Conservation (phyloP, 1,284 basidiomycete species). For the Coniophora puteana region DNA sequence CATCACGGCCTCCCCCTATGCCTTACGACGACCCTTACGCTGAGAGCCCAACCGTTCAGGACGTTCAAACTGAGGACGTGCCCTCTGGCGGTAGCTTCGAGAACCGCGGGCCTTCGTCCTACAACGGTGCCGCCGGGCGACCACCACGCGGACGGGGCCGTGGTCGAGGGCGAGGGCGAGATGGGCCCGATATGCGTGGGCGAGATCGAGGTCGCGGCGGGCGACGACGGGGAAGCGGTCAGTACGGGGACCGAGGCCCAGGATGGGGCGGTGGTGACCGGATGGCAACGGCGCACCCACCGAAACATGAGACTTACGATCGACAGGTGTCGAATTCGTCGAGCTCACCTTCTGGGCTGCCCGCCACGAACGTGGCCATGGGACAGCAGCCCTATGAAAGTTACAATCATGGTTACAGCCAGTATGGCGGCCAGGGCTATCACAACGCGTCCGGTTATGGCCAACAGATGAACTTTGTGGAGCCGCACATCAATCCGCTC, state of each 20-base stretch:
- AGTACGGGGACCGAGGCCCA: no score
- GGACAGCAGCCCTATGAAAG: constrained; percentile 10
- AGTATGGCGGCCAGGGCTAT: constrained; percentile 17
- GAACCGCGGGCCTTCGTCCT: constrained; percentile 1
- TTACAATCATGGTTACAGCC: no score
- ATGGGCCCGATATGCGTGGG: constrained; percentile 18
- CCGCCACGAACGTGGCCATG: no score
- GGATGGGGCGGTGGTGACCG: no score
- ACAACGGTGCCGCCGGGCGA: constrained; percentile 10
- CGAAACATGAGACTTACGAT: no score
- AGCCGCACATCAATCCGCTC: constrained; percentile 80
- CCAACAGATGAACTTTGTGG: constrained; percentile 46
- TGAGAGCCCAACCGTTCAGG: constrained; percentile 38
- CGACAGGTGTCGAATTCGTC: no score
- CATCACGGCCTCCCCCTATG: constrained; percentile 55
- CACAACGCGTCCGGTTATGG: constrained; percentile 13
- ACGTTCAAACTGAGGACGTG: no score
- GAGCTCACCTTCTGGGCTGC: no score
- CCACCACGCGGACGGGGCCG: constrained; percentile 23
- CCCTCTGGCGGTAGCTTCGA: background rate
- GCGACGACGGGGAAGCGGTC: no score
- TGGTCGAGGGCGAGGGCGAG: constrained; percentile 33
- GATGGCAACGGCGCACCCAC: no score
- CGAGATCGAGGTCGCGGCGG: constrained; percentile 14
- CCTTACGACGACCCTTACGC: constrained; percentile 79